Conservation (phyloP, 1,139 yeast species). For the Hyphopichia fennica region DNA sequence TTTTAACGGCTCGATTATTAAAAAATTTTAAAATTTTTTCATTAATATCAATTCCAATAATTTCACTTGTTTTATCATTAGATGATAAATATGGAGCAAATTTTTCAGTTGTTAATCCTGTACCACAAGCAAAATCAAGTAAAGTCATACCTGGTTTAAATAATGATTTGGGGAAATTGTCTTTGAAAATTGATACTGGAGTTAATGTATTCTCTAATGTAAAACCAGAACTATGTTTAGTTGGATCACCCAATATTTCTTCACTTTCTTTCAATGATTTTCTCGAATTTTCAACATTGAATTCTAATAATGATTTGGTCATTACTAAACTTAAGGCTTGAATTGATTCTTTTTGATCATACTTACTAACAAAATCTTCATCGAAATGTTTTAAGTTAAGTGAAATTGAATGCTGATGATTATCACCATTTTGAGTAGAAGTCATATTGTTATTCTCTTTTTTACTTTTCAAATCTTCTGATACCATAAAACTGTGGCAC, state of each 20-base stretch:
- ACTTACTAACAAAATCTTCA: constrained; percentile 18
- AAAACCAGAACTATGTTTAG: constrained; percentile 13
- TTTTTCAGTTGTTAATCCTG: constrained; percentile 35
- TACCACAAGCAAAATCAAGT: constrained; percentile 49
- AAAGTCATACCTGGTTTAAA: constrained; percentile 27
- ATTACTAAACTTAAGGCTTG: constrained; percentile 17
- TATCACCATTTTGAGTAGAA: not conserved
- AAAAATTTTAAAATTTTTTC: constrained; percentile 25
- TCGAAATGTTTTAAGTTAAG: constrained; percentile 24
- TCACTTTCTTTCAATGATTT: constrained; percentile 13
- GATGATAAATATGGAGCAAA: constrained; percentile 28
- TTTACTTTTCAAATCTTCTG: no score
- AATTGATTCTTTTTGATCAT: constrained; percentile 22
- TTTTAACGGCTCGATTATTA: constrained; percentile 12
- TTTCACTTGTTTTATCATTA: constrained; percentile 13
- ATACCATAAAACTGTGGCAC: no score
- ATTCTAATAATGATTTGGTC: constrained; percentile 21
- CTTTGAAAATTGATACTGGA: constrained; percentile 9
- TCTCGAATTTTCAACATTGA: constrained; percentile 15
- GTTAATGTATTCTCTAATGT: constrained; percentile 13
- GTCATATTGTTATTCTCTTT: not conserved
- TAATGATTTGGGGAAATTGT: constrained; percentile 13
- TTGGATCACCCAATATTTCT: constrained; percentile 17
- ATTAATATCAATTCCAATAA: constrained; percentile 42
- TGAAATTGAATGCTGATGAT: constrained; percentile 18